Evolutionary conservation across 1,284 basidiomycete genomes (phyloP), one percentile per base, ranked within the genome.

Genomic region (Sanghuangporus baumii): DNA sequence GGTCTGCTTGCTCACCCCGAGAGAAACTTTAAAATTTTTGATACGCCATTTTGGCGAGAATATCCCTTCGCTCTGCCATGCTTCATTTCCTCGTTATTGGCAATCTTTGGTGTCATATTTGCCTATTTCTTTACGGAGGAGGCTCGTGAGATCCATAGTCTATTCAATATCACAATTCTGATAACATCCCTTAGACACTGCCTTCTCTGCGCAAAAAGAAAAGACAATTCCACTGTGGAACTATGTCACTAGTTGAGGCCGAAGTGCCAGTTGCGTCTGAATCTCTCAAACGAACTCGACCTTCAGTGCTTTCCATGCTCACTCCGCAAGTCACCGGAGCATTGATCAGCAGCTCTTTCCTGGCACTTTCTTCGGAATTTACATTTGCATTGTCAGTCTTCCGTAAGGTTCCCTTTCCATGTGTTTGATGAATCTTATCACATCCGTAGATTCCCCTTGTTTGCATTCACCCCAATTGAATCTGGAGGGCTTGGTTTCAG

Each of bases 11-110:
- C 67, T 8, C 65, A 69, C 26, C 69, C 69, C 16, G 67, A 67
- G 43, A 60, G 66, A 43, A 65, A 64, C 26, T 67, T 69, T 41
- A 51, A 62, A 7, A 18, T 54, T 18, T 69, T 69, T 46, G 41
- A 65, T 36, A 66, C 68, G 26, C 62, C 62, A 12, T 70, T 70
- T 46, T 70, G 69, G 69, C 55, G 51, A 14, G 55, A 61, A 38
- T 67, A 70, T 38, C 69, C 69, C 9, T 70, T 67, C 52, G 34
- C 68, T 20, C 48, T 70, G 11, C 69, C 69, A 8, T 70, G 67
- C 57, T 61, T 70, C 38, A 67, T 67, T 43, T 65, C 68, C 11
- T 64, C 63, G 9, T 64, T 59, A 16, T 66, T 69, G 61, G 69
- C 69, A 1, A 41, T 68, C 14, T n/a, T 61, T n/a, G 63, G 65